Evolutionary conservation across 768 basidiomycete species (phyloP).

Genomic region (Tephrocybe sp.): DNA sequence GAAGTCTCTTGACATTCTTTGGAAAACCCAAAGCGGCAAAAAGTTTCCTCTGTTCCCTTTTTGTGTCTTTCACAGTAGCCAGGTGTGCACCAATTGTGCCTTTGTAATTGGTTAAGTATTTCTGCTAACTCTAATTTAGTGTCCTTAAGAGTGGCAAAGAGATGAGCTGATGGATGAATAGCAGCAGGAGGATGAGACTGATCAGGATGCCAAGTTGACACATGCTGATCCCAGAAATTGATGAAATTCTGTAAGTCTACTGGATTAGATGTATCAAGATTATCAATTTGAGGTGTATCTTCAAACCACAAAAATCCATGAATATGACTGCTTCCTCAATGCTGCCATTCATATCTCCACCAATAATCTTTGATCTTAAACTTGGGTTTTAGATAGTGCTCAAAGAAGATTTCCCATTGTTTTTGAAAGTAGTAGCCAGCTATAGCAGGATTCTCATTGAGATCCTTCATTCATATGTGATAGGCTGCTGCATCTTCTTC

Average conservation of each 20-base stretch:
- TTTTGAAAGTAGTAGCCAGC: slow-evolving; percentile 23
- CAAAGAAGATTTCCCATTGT: slow-evolving; percentile 18
- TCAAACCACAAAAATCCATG: too few species aligned
- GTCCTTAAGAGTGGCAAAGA: too few species aligned
- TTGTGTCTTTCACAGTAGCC: slow-evolving; percentile 3
- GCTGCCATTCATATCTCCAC: slow-evolving; percentile 12
- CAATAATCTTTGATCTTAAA: slow-evolving; percentile 22
- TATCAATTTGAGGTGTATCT: too few species aligned
- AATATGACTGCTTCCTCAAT: too few species aligned
- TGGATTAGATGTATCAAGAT: slow-evolving; percentile 6
- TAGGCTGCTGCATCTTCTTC: slow-evolving; percentile 15
- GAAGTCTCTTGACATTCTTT: slow-evolving; percentile 5
- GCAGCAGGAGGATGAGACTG: slow-evolving; percentile 4
- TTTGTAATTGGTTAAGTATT: slow-evolving; percentile 3
- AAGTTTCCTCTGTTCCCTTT: slow-evolving; percentile 2
- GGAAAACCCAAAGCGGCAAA: slow-evolving; percentile 15
- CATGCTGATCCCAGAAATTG: too few species aligned
- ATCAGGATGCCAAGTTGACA: slow-evolving; percentile 4
- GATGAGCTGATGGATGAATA: slow-evolving; percentile 1
- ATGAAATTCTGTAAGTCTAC: slow-evolving; percentile 9
- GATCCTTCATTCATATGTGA: slow-evolving; percentile 8
- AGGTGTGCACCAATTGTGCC: background rate
- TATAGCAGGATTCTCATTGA: slow-evolving; percentile 25
- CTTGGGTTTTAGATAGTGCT: slow-evolving; percentile 12
- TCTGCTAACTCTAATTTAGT: slow-evolving; percentile 5